A percentile compares a stretch with the other conserved stretches of the same genome.
Conservation (phyloP, 768 basidiomycete genomes). For the Ephemerocybe angulata region DNA sequence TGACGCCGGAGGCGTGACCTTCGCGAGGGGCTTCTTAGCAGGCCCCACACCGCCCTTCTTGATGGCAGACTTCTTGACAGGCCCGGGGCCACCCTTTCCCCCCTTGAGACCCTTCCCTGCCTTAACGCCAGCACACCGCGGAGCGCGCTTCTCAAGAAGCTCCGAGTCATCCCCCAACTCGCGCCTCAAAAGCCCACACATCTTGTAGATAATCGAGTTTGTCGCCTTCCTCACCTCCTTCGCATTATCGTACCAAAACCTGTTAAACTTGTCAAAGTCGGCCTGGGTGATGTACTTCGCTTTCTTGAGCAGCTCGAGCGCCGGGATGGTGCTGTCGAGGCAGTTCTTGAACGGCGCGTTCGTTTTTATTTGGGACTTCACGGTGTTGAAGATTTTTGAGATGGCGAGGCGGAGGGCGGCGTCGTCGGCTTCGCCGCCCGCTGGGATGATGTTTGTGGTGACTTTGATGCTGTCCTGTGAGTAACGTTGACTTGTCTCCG, state of each 20-base stretch:
- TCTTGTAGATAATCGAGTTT: neutral
- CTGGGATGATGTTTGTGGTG: neutral
- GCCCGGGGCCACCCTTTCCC: no score
- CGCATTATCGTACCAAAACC: neutral
- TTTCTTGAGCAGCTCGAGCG: neutral
- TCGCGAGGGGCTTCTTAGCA: no score
- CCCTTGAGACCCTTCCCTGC: no score
- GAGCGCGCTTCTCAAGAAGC: no score
- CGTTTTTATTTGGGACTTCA: neutral
- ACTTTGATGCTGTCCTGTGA: neutral
- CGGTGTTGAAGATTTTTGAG: neutral
- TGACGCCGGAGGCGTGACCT: no score
- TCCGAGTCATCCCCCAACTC: no score
- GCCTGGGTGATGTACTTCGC: neutral
- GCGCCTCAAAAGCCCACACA: neutral
- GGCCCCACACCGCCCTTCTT: no score
- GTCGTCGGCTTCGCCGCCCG: neutral
- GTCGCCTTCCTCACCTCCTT: neutral
- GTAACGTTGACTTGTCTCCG: neutral
- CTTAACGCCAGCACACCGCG: no score
- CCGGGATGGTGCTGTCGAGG: neutral
- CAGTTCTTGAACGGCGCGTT: neutral
- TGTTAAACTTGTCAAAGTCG: neutral
- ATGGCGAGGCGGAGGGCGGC: neutral
- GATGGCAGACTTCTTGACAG: no score